Evolutionary conservation across 2,329 filamentous ascomycete genomes (phyloP).

Genomic region (Fusarium newnesense): DNA sequence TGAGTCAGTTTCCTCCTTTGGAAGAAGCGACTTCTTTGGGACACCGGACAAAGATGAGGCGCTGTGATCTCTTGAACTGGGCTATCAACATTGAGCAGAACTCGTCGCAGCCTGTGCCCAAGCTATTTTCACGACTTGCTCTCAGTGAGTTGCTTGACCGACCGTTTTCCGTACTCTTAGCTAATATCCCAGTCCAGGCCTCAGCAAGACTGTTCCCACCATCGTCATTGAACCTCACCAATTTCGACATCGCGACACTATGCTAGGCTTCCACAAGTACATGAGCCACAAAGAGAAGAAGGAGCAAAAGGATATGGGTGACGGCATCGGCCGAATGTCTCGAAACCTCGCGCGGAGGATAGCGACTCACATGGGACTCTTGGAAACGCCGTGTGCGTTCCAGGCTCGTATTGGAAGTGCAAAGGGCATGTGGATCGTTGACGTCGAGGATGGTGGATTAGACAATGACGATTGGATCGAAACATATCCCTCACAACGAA

Average conservation of each 20-base stretch:
- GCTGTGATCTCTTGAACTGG: constrained; percentile 61
- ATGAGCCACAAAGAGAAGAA: constrained; percentile 68
- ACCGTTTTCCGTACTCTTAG: neutral
- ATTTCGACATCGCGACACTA: constrained; percentile 48
- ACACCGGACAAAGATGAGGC: constrained; percentile 49
- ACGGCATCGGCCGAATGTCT: constrained; percentile 75
- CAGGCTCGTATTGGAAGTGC: constrained; percentile 78
- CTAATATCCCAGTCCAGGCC: constrained; percentile 50
- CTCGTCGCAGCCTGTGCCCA: constrained; percentile 58
- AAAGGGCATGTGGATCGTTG: constrained; percentile 80
- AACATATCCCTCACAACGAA: constrained; percentile 73
- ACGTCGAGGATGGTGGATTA: constrained; percentile 55
- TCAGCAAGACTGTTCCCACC: constrained; percentile 62
- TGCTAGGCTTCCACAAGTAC: constrained; percentile 46
- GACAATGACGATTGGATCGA: constrained; percentile 70
- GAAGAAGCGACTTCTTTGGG: constrained; percentile 36
- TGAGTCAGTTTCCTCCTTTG: constrained; percentile 32
- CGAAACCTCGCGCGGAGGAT: constrained; percentile 65
- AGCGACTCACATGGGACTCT: constrained; percentile 59
- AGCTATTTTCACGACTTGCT: constrained; percentile 67
- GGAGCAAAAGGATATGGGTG: constrained; percentile 65
- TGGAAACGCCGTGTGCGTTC: constrained; percentile 69
- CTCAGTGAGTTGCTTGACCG: constrained; percentile 55
- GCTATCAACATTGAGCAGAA: constrained; percentile 60
- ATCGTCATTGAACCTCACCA: constrained; percentile 58